Conservation (phyloP, 1,284 basidiomycete species). For the Ceratobasidium sp. region DNA sequence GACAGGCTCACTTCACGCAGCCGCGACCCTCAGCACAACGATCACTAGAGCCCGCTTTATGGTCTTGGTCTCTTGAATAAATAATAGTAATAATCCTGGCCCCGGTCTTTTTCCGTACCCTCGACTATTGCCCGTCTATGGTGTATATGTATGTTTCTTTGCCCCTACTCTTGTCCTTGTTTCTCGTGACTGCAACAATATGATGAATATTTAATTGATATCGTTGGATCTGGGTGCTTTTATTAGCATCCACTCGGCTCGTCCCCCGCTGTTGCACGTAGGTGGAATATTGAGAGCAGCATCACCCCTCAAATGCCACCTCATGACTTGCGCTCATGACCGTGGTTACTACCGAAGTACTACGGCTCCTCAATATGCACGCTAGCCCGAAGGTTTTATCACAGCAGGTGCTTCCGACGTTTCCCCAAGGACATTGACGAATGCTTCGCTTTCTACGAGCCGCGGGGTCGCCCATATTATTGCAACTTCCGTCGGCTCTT, state of each 20-base stretch:
- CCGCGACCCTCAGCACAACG: constrained; percentile 16
- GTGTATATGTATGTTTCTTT: constrained; percentile 19
- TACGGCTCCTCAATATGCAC: background rate
- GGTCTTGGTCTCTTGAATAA: constrained; percentile 1
- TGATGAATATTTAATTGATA: constrained; percentile 19
- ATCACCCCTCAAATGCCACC: background rate
- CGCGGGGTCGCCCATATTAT: background rate
- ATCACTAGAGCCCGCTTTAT: constrained; percentile 7
- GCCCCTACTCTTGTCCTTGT: constrained; percentile 13
- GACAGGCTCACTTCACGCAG: constrained; percentile 41
- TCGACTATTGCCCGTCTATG: constrained; percentile 19
- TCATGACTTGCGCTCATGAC: too few relatives aligned
- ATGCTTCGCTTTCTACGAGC: background rate
- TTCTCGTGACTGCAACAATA: constrained; percentile 13
- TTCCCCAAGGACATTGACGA: constrained; percentile 6
- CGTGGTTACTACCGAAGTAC: constrained; percentile 17
- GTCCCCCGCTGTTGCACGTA: too few relatives aligned
- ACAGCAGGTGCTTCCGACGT: constrained; percentile 24
- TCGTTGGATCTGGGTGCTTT: background rate
- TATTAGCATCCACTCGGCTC: too few relatives aligned
- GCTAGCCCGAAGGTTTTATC: background rate
- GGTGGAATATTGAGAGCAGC: background rate
- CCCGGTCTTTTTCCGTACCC: background rate
- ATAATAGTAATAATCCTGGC: constrained; percentile 8
- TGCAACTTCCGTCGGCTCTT: constrained; percentile 5